Percentiles rank a stretch among this genome's conserved stretches.
phyloP scores from a whole-genome alignment of 192 early-diverging fungal genomes.

The Umbelopsis ramanniana region DNA sequence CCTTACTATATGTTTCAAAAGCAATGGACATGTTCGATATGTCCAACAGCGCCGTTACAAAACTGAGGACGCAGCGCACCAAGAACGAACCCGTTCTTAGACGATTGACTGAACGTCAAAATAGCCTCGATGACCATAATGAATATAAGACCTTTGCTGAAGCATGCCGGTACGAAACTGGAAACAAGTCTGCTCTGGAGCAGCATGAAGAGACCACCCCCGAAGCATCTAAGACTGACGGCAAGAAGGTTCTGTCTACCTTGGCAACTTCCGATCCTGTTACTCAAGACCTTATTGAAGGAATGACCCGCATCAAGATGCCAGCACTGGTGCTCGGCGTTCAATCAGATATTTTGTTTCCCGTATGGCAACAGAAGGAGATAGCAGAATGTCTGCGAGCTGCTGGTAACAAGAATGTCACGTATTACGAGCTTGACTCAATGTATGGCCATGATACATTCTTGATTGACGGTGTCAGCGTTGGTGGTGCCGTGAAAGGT shows the following conservation, averaged over 20 bases:
- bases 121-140: background rate
- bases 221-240: constrained; percentile 19
- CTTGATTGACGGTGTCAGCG: constrained; percentile 86
- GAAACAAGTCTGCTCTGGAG: constrained; percentile 31
- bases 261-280: constrained; percentile 49
- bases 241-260: constrained; percentile 12
- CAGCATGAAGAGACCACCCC: constrained; percentile 40
- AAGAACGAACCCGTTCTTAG: constrained; percentile 38
- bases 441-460: constrained; percentile 99
- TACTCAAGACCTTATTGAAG: constrained; percentile 70
- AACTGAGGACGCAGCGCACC: constrained; percentile 46
- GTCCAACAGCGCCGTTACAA: constrained; percentile 56
- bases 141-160: constrained; percentile 21
- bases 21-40: constrained; percentile 99
- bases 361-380: constrained; percentile 94
- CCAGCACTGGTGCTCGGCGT: constrained; percentile 93
- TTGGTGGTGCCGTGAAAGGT: constrained; percentile 95
- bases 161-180: constrained; percentile 24
- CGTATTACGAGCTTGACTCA: constrained; percentile 96
- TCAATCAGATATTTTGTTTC: constrained; percentile 95
- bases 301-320: constrained; percentile 67
- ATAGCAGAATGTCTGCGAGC: constrained; percentile 85
- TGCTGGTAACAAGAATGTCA: constrained; percentile 89
- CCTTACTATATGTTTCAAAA: constrained; percentile 91
- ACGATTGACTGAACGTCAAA: background rate